A percentile compares a stretch with the other conserved stretches of the same genome.
phyloP scores from a whole-genome alignment of 192 early-diverging fungal genomes.

The Pilaira anomala region DNA sequence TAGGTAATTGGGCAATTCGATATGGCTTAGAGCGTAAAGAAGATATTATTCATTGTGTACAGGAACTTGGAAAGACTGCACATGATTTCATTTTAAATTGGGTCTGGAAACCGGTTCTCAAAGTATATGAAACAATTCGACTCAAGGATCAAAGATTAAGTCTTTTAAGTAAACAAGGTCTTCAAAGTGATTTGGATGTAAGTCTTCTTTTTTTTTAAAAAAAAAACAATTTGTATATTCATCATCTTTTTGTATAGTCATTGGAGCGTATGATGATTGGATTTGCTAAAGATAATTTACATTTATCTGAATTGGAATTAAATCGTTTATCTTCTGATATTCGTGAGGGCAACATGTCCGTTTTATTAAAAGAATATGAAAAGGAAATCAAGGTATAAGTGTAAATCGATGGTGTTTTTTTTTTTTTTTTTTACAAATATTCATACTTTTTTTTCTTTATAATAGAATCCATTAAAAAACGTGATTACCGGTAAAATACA shows the following conservation, averaged over 20 bases:
- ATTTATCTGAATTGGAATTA: slow-evolving; percentile 51
- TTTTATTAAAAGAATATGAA: slow-evolving; percentile 78
- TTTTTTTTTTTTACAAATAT: background rate
- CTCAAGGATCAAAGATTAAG: slow-evolving; percentile 76
- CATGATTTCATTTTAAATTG: slow-evolving; percentile 71
- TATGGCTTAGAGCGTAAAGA: slow-evolving; percentile 50
- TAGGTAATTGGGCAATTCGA: slow-evolving; percentile 43
- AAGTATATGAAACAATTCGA: slow-evolving; percentile 78
- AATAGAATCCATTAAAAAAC: slow-evolving; percentile 46
- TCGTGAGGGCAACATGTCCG: slow-evolving; percentile 73
- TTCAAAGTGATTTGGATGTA: slow-evolving; percentile 76
- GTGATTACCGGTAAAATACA: slow-evolving; percentile 32
- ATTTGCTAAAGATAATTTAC: slow-evolving; percentile 59
- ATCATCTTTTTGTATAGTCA: slow-evolving; percentile 45
- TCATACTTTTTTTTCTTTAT: background rate
- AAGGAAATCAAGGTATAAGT: slow-evolving; percentile 61
- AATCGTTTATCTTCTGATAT: slow-evolving; percentile 52
- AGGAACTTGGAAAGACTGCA: slow-evolving; percentile 52
- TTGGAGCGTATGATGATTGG: slow-evolving; percentile 87
- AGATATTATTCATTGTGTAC: slow-evolving; percentile 46
- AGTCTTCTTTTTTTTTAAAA: too few relatives aligned
- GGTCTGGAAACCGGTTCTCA: slow-evolving; percentile 69
- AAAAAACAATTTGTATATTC: too few relatives aligned
- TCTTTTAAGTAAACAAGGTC: slow-evolving; percentile 68
- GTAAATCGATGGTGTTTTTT: background rate